phyloP scores from a whole-genome alignment of 2,329 filamentous ascomycete species.

The Ophiobolus disseminans region DNA sequence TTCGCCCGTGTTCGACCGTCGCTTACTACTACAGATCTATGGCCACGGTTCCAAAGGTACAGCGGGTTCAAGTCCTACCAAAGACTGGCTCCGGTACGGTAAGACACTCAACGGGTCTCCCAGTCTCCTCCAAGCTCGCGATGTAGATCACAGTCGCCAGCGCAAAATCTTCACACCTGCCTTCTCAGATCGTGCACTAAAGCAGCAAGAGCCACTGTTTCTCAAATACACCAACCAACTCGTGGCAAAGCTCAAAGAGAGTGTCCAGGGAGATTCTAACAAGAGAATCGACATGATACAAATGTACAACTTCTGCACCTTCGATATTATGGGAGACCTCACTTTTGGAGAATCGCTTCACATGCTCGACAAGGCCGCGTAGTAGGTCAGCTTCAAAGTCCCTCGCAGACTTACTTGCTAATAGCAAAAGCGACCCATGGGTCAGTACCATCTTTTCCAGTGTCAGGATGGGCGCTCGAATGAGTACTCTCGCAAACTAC shows the following conservation, averaged over 20 bases:
- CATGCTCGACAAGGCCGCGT: constrained; percentile 35
- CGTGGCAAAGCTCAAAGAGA: constrained; percentile 46
- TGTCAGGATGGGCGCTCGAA: constrained; percentile 16
- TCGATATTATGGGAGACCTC: constrained; percentile 44
- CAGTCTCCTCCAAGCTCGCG: constrained; percentile 39
- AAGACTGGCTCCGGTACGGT: constrained; percentile 37
- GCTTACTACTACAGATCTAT: constrained; percentile 22
- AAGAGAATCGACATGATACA: constrained; percentile 42
- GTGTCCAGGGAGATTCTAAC: constrained; percentile 37
- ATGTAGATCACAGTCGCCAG: constrained; percentile 47
- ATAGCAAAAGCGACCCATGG: constrained; percentile 30
- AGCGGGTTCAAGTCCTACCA: constrained; percentile 18
- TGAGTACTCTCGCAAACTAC: constrained; percentile 19
- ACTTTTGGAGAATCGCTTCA: constrained; percentile 41
- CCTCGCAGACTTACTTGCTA: not conserved
- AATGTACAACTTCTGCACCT: constrained; percentile 43
- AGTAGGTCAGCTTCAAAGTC: not conserved
- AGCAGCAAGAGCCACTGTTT: constrained; percentile 52
- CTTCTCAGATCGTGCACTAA: constrained; percentile 53
- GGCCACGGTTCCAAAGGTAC: constrained; percentile 34
- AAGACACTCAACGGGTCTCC: constrained; percentile 33
- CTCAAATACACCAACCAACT: constrained; percentile 51
- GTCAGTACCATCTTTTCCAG: constrained; percentile 36
- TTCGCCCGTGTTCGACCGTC: not conserved
- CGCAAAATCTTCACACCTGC: constrained; percentile 51